Evolutionary conservation across 495 filamentous ascomycete genomes (phyloP).

Genomic region (Trichoderma virens): DNA sequence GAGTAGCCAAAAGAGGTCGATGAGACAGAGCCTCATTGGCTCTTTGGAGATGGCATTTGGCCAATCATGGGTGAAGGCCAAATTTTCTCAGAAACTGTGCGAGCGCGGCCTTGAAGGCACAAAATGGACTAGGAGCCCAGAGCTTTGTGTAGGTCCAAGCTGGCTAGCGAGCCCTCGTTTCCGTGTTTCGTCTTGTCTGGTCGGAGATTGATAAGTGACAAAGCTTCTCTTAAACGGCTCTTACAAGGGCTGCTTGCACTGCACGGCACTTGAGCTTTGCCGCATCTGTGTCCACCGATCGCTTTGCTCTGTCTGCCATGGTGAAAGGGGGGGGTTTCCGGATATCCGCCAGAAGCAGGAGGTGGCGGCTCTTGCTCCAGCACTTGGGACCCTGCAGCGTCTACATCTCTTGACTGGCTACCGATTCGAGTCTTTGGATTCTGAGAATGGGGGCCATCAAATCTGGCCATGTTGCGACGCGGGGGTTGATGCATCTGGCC

Average conservation of each 20-base stretch:
- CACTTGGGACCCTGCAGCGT: neutral
- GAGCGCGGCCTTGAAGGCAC: neutral
- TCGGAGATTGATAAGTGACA: slow-evolving; percentile 8
- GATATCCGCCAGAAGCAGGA: neutral
- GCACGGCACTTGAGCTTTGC: neutral
- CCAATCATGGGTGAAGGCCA: neutral
- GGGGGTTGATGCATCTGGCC: neutral
- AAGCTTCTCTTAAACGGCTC: neutral
- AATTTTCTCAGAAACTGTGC: slow-evolving; percentile 3
- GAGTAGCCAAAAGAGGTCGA: slow-evolving; percentile 2
- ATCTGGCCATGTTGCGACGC: neutral
- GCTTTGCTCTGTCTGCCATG: neutral
- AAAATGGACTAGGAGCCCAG: neutral
- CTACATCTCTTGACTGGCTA: neutral
- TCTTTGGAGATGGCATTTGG: neutral
- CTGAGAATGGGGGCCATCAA: neutral
- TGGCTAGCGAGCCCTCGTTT: neutral
- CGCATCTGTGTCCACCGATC: neutral
- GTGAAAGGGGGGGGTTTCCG: neutral
- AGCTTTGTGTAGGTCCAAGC: slow-evolving; percentile 1
- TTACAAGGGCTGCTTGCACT: neutral
- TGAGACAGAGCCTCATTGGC: neutral
- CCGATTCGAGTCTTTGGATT: neutral
- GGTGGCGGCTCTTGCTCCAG: neutral
- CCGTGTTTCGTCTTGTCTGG: neutral